phyloP scores from a whole-genome alignment of 2,329 filamentous ascomycete genomes.

The Epichloe festucae region DNA sequence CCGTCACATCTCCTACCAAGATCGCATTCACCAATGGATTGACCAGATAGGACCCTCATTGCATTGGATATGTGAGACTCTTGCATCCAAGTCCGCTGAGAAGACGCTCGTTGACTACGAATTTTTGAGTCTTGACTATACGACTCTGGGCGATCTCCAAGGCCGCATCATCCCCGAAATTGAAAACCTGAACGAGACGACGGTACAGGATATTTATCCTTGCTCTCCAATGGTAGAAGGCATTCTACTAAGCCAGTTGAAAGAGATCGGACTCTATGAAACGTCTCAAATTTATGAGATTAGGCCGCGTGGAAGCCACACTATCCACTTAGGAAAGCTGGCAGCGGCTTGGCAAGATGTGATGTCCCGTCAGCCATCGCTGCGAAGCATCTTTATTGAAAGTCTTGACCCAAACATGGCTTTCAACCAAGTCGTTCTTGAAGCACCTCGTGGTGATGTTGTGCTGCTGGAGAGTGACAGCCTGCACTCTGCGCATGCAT shows the following conservation, averaged over 20 bases:
- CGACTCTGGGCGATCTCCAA: slow-evolving; percentile 13
- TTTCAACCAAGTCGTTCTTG: slow-evolving; percentile 5
- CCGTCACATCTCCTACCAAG: slow-evolving; percentile 2
- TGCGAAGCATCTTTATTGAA: slow-evolving; percentile 8
- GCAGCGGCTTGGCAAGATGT: slow-evolving; percentile 8
- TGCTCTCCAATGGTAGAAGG: slow-evolving; percentile 26
- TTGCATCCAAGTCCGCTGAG: not conserved
- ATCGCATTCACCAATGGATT: not conserved
- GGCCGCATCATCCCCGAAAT: slow-evolving; percentile 10
- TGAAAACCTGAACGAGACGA: slow-evolving; percentile 5
- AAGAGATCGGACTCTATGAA: slow-evolving; percentile 7
- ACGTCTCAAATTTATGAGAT: slow-evolving; percentile 11
- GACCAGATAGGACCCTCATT: not conserved
- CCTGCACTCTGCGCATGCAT: not conserved
- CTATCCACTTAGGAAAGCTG: slow-evolving; percentile 2
- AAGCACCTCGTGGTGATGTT: not conserved
- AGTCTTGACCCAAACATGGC: not conserved
- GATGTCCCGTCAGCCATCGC: slow-evolving; percentile 4
- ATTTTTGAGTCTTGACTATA: slow-evolving; percentile 12
- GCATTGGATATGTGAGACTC: not conserved
- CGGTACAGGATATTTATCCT: slow-evolving; percentile 24
- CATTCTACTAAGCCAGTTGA: slow-evolving; percentile 21
- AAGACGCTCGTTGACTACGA: slow-evolving; percentile 2
- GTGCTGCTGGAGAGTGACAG: not conserved
- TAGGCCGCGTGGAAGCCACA: not conserved